Base-by-base conservation (phyloP, 331 rosid species). In the Pyrus hybrid region DNA sequence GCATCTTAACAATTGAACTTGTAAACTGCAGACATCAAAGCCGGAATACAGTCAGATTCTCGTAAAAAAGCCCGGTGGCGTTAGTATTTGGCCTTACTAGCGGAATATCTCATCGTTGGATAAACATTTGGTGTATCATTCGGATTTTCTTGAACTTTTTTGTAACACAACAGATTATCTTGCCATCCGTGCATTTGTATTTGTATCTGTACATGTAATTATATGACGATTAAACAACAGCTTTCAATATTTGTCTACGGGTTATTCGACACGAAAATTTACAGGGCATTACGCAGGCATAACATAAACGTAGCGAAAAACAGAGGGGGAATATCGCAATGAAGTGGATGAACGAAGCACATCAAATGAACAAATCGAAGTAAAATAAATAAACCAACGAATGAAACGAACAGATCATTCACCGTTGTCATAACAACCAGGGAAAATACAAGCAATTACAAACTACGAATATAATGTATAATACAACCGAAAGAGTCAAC, bases 11-110 rank as follows among this genome's bases (percentile, higher is more conserved):
- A 13, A 25, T 41, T n/a, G 57, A 73, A 18, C 22, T 32, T 74
- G 67, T 79, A 63, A 32, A 73, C 13, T 86, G 88, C 93, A 93
- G 98, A 89, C 98, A 61, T 91, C 97, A 66, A 89, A 92, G 76
- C 92, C 96, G 13, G 96, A 93, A 51, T 91, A 93, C 89, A 91
- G 87, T 79, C 91, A 88, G 82, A 56, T 93, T 30, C 87, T 93
- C 26, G 90, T 89, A 37, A 91, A 91, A 90, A 89, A 86, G 85
- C 84, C 88, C 1, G 96, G 83, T 22, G 97, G 93, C 69, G 62
- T 56, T 51, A 86, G 86, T 51, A 77, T 84, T 74, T 89, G 91
- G 92, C 89, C 96, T 16, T 84, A 67, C 72, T 83, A 85, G 76
- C 32, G 25, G 60, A 82, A 69, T 41, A 75, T 79, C 10, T 21